Evolutionary conservation across 192 early-diverging fungal genomes (phyloP).

Genomic region (Diversispora epigaea): DNA sequence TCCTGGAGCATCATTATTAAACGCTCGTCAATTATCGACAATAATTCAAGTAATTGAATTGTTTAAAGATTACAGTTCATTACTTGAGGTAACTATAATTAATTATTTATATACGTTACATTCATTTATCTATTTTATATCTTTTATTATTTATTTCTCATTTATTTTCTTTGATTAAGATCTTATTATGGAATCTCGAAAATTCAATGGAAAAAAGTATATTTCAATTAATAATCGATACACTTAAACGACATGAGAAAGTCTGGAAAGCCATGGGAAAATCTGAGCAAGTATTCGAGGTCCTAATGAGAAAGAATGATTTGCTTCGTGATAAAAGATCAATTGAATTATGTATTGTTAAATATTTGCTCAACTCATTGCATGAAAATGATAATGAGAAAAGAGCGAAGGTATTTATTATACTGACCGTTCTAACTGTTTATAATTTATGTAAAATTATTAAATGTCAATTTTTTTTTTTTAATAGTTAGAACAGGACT

Average conservation of each 20-base stretch:
- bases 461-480: background rate
- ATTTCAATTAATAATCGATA: constrained; percentile 51
- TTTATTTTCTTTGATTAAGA: constrained; percentile 20
- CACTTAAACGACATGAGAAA: constrained; percentile 47
- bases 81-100: constrained; percentile 42
- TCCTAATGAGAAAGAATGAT: constrained; percentile 25
- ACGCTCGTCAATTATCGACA: constrained; percentile 61
- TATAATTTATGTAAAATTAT: background rate
- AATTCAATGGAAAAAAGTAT: constrained; percentile 50
- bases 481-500: constrained; percentile 11
- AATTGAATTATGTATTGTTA: constrained; percentile 26
- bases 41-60: constrained; percentile 50
- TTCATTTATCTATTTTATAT: background rate
- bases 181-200: constrained; percentile 54
- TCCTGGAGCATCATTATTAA: constrained; percentile 74
- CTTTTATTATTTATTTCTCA: background rate
- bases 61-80: constrained; percentile 48
- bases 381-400: background rate
- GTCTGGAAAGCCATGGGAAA: constrained; percentile 52
- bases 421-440: too few relatives aligned
- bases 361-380: constrained; percentile 15
- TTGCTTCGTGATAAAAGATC: constrained; percentile 26
- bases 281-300: constrained; percentile 15
- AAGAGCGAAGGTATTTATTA: constrained; percentile 1
- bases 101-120: background rate